phyloP scores from a whole-genome alignment of 139 green algal species.

The Chlorella sorokiniana region DNA sequence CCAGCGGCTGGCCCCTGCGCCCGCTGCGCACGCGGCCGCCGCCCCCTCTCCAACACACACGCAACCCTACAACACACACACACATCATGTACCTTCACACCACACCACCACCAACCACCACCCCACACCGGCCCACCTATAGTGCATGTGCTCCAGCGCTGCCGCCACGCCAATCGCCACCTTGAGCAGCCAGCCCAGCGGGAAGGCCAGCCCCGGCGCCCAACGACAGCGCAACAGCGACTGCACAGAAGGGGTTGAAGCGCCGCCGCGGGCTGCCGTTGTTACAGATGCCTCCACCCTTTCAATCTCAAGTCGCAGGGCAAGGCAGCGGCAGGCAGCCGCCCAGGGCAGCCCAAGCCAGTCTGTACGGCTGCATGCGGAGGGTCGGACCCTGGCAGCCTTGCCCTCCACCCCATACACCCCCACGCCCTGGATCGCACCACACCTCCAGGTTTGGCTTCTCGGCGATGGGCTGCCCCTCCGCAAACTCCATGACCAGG shows the following conservation, averaged over 20 bases:
- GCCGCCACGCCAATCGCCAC: constrained; percentile 40
- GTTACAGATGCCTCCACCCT: too few relatives aligned
- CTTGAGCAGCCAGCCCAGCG: constrained; percentile 41
- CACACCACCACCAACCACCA: neutral
- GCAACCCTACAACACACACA: neutral
- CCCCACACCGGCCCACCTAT: neutral
- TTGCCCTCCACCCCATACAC: neutral
- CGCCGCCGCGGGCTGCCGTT: too few relatives aligned
- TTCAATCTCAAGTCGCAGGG: neutral
- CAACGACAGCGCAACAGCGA: constrained; percentile 56
- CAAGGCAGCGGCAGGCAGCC: neutral
- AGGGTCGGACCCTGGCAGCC: too few relatives aligned
- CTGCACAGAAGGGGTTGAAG: neutral
- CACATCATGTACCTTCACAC: neutral
- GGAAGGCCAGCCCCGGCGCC: constrained; percentile 45
- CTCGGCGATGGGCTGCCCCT: constrained; percentile 58
- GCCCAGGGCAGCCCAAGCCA: neutral
- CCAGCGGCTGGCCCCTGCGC: neutral
- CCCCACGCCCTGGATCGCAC: too few relatives aligned
- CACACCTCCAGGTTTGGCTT: constrained; percentile 64
- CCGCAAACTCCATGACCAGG: constrained; percentile 64
- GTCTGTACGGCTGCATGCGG: too few relatives aligned
- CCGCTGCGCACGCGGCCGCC: neutral
- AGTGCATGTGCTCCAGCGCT: constrained; percentile 61
- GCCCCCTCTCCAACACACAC: neutral